Evolutionary conservation across 306 rosid genomes (phyloP), one percentile per base, ranked within the genome.

Genomic region (Ochetophila trinervis): DNA sequence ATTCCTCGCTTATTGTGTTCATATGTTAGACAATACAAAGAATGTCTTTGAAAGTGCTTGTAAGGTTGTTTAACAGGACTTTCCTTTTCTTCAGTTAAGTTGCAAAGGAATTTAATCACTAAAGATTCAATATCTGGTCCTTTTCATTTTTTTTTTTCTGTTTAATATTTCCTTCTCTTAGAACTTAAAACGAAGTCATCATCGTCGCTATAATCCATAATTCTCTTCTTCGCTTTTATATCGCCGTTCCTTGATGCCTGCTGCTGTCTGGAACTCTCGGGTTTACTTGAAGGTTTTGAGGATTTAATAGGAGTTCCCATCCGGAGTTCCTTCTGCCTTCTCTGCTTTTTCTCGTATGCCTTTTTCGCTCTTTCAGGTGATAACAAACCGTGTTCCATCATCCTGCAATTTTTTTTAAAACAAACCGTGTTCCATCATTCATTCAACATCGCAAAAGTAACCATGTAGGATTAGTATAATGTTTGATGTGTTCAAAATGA

Each of bases 381-480:
- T 68, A 93, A 45, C 77, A 93, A 47, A 55, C 99, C 99, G 69
- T 93, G 97, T 57, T 93, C 99, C 99, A 90, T 90, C 85, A 93
- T 86, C 99, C 99, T 93, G 73, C 57, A 74, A 53, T 76, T 67
- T 45, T 45, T 11, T 47, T 65, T 12, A 66, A 36, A 24, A 58
- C 77, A 93, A 47, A 55, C 99, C 99, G 69, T 93, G 97, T 57
- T 93, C 99, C 99, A 90, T 90, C 85, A 93, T 86, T 97, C 99
- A n/a, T n/a, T n/a, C n/a, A n/a, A n/a, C n/a, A n/a, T n/a, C 90
- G 73, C 57, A 74, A 53, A 24, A 58, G 32, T 27, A 27, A 4
- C 32, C 32, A 27, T 27, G 32, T 27, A 27, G 32, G 4, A 27
- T n/a, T 27, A 27, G 32, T 2, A 27, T 4, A 27, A 27, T 27